These are phyloP conservation scores for Acer negundo DNA, from an alignment of 345 rosid genomes.

Conservation along the genomic window DNA sequence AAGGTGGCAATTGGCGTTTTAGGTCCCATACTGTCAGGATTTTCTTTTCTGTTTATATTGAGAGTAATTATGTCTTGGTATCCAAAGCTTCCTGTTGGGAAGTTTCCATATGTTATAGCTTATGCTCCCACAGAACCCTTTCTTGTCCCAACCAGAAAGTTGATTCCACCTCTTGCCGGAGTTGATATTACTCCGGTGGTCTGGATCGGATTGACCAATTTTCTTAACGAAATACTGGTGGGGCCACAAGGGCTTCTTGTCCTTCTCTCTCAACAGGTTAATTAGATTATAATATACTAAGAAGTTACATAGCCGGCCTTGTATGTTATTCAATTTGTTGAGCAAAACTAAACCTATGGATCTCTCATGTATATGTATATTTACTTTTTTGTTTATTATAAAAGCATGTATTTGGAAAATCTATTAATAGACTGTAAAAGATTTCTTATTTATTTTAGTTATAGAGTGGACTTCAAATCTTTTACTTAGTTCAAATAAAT, in stretches of 20 bases:
- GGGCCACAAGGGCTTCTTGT: conserved; percentile 96
- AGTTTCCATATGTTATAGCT: conserved; percentile 83
- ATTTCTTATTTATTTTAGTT: too few relatives aligned
- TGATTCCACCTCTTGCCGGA: conserved; percentile 89
- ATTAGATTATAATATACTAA: neutral
- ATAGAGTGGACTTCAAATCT: too few relatives aligned
- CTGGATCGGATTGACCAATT: conserved; percentile 83
- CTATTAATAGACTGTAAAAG: too few relatives aligned
- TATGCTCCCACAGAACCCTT: conserved; percentile 94
- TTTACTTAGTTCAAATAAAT: too few relatives aligned
- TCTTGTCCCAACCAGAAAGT: conserved; percentile 65
- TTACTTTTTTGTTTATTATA: neutral
- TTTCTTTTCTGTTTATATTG: conserved; percentile 67
- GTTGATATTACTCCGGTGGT: conserved; percentile 93
- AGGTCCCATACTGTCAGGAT: conserved; percentile 75
- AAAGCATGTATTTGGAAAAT: too few relatives aligned
- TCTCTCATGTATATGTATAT: neutral
- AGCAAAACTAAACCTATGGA: neutral
- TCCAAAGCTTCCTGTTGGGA: conserved; percentile 79
- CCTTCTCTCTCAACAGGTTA: conserved; percentile 74
- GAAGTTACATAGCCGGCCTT: neutral
- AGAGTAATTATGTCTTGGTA: conserved; percentile 97
- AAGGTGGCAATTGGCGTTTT: conserved; percentile 66
- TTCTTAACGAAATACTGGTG: conserved; percentile 79
- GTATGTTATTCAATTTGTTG: neutral